Base-by-base conservation (phyloP, 2,329 filamentous ascomycete genomes). In the Lachnellula cervina region DNA sequence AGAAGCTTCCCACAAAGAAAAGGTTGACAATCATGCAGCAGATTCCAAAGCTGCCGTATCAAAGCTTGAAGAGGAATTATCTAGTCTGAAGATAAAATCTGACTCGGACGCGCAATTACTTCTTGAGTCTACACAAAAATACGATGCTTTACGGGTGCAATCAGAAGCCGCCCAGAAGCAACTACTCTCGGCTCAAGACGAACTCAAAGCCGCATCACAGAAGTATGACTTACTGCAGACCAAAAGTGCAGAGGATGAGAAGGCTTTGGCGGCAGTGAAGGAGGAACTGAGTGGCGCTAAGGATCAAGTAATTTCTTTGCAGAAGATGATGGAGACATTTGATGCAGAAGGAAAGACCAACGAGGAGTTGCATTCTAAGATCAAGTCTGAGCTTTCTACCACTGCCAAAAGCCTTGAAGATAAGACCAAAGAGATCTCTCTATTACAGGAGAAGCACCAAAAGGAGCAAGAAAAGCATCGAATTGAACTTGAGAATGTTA, bases 401-500 rank as follows among this genome's bases (percentile, higher is more conserved):
- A 64, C 64, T 6, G 38, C 54, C 4, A 61, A 68, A 51, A 56
- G 50, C n/a, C 53, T 70, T 9, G 67, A 70, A n/a, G 62, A 66
- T 6, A 69, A 69, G 56, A 60, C 58, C 13, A 62, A 64, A 42
- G 68, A 70, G 49, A 66, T 69, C 23, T 70, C 76, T 14, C 77
- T 77, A 65, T 69, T 84, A 57, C 78, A 82, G 68, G 69, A 74
- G 49, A 77, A 80, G 37, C 80, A 86, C 64, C 76, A 81, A 58
- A 76, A 79, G 61, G 55, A 57, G 58, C 78, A 82, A 68, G 69
- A 75, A 49, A 77, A 80, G 34, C 81, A 86, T 65, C 76, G 81
- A 58, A 76, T 79, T 61, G 80, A 82, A 65, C 74, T 87, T 61
- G 75, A 80, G 68, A 77, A 77, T 58, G 69, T 86, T 53, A 82